Conservation (phyloP, 1,284 basidiomycete genomes). For the Cutaneotrichosporon sp. region DNA sequence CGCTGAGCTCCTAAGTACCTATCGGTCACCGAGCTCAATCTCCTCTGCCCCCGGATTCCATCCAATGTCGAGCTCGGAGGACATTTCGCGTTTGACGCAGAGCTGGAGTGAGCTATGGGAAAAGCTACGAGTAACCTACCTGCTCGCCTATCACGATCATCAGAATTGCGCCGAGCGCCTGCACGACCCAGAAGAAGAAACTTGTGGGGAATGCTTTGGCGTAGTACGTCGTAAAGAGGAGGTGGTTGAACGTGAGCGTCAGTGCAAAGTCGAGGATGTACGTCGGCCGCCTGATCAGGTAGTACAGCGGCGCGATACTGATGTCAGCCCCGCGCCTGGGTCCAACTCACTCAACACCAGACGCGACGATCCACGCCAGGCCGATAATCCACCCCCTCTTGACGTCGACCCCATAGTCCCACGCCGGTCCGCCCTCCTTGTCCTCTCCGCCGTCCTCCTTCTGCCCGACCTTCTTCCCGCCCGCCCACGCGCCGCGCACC, state of each 20-base stretch:
- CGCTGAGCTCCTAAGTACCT: background rate
- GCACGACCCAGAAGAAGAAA: slow-evolving; percentile 80
- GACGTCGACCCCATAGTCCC: slow-evolving; percentile 59
- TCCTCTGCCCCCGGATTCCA: slow-evolving; percentile 29
- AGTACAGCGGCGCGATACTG: slow-evolving; percentile 83
- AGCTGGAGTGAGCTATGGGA: no score
- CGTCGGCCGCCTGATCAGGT: slow-evolving; percentile 80
- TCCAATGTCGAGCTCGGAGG: slow-evolving; percentile 63
- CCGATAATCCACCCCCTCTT: slow-evolving; percentile 82
- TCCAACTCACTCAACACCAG: slow-evolving; percentile 66
- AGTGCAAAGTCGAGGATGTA: slow-evolving; percentile 90
- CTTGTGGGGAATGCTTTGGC: slow-evolving; percentile 79
- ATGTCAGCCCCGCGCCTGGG: background rate
- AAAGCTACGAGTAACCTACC: slow-evolving; percentile 38
- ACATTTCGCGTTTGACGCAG: slow-evolving; percentile 89
- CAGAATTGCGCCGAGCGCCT: slow-evolving; percentile 64
- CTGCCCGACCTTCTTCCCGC: slow-evolving; percentile 41
- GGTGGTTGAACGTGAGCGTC: slow-evolving; percentile 82
- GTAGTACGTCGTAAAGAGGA: slow-evolving; percentile 88
- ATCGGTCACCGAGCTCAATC: slow-evolving; percentile 31
- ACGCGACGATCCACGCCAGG: slow-evolving; percentile 72
- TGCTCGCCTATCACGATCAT: slow-evolving; percentile 83
- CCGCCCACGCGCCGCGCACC: slow-evolving; percentile 49
- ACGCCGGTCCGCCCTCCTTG: slow-evolving; percentile 25
- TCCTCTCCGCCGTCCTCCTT: background rate